Evolutionary conservation across 169 alveolate species (phyloP), one percentile per base, ranked within the genome.

Genomic region (Cyclospora cayetanensis): DNA sequence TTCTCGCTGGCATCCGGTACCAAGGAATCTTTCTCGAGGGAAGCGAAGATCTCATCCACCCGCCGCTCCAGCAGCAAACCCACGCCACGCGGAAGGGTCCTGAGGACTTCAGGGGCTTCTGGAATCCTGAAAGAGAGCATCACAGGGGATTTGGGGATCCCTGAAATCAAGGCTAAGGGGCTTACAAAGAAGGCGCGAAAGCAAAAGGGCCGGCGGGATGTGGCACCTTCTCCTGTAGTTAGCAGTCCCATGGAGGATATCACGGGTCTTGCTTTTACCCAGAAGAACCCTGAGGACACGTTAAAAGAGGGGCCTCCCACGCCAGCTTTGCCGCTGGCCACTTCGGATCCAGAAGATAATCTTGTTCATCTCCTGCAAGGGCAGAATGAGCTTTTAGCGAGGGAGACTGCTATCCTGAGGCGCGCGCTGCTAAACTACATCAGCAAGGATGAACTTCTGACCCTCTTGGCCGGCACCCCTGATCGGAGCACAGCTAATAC

Each of bases 61-160:
- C 86, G 66, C 20, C 42, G 41, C 15, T 55, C 18, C 41, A 76
- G 86, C 68, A 76, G 68, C 86, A 76, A 42, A 43, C 42, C 27
- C 18, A 76, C 42, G 31, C 86, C 41, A 1, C 22, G 37, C 18
- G 66, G 86, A 37, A 76, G 43, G 18, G 5, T 42, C 12, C 63
- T 29, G 1, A 42, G 27, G 68, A 55, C 34, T 29, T 25, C 86
- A 2, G 68, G 68, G 29, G 46, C 22, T 41, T 27, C 31, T 41
- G 46, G 20, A 1, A 35, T 31, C 11, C 68, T 66, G 22, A 42
- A 76, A n/a, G 15, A 70, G 63, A 50, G 63, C 63, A 50, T 50
- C 63, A 50, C n/a, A n/a, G n/a, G n/a, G n/a, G 63, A 2, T 50
- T 50, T n/a, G 22, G 63, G 22, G 63, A n/a, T n/a, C 12, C 63